Conservation (phyloP, 225 moss, liverwort and hornwort species). For the Bryum argenteum region DNA sequence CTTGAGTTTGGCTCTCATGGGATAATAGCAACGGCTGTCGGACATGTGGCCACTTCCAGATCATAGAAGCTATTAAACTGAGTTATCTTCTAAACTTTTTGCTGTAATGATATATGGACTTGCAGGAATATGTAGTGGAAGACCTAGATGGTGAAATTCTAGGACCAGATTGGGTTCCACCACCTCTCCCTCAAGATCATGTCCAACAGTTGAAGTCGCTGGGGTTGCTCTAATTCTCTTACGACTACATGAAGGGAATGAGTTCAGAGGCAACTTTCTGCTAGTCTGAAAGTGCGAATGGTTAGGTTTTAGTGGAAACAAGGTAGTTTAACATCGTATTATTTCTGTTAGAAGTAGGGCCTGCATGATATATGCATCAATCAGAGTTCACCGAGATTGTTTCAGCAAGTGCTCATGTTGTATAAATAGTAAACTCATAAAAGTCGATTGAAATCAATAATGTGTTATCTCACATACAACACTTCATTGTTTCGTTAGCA, state of each 20-base stretch:
- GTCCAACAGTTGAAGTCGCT: constrained; percentile 55
- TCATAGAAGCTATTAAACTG: too few species aligned
- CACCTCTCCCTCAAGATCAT: constrained; percentile 56
- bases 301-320: constrained; percentile 16
- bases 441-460: constrained; percentile 26
- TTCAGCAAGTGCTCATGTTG: background rate
- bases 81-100: too few species aligned
- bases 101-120: background rate
- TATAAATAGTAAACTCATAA: constrained; percentile 4
- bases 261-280: constrained; percentile 21
- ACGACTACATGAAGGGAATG: background rate
- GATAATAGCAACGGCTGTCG: too few species aligned
- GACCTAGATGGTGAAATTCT: constrained; percentile 65
- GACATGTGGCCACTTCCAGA: too few species aligned
- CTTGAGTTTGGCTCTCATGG: too few species aligned
- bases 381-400: background rate
- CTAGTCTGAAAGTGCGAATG: constrained; percentile 24
- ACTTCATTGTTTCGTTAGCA: background rate
- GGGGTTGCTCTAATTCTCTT: constrained; percentile 38
- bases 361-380: constrained; percentile 21
- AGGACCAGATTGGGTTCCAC: constrained; percentile 62
- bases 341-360: constrained; percentile 1
- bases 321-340: constrained; percentile 16
- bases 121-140: constrained; percentile 81
- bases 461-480: background rate